Base-by-base conservation (phyloP, 129 eudicot genomes). In the Pulicaria dysenterica region DNA sequence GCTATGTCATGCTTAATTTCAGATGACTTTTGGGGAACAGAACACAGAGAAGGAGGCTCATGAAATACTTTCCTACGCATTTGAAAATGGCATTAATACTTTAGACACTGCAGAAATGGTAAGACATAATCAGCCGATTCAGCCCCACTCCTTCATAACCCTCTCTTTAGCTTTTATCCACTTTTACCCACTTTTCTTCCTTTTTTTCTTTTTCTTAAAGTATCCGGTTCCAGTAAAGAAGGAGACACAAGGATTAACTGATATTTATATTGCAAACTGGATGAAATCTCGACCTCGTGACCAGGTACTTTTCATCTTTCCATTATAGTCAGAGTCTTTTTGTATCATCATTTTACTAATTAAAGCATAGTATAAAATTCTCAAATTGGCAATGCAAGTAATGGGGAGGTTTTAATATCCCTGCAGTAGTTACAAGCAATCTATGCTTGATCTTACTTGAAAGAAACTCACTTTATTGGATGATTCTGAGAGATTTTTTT, bases 21-120 rank as follows among this genome's bases (percentile, higher is more conserved):
- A 90, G 96, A 94, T 94, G 98, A 94, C 98, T 36, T 94, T 85
- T 81, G 98, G 97, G 76, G 83, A 94, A 79, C 98, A 94, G 79
- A 94, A 94, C 66, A 90, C 98, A 38, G 98, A 94, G 80, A 90
- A 94, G 75, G 98, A 94, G 73, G 96, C 98, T 74, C 98, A 94
- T 70, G 93, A 94, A 41, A 82, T 85, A 15, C 93, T 94, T 57
- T 78, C 80, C 48, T 94, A 94, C 73, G 83, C 98, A 7, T 83
- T 90, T 34, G 97, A 88, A 45, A 72, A 85, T 34, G 97, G 98
- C 48, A 84, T 94, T 66, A 94, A 94, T 81, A 78, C 86, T 65
- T 38, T 94, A 57, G 98, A 94, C 72, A 94, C 98, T 12, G 89
- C 98, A 68, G 96, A 94, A 77, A 74, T 79, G 50, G 98, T 93